These are phyloP conservation scores for Brassica nigra DNA, from an alignment of 345 rosid genomes.

Conservation along the genomic window DNA sequence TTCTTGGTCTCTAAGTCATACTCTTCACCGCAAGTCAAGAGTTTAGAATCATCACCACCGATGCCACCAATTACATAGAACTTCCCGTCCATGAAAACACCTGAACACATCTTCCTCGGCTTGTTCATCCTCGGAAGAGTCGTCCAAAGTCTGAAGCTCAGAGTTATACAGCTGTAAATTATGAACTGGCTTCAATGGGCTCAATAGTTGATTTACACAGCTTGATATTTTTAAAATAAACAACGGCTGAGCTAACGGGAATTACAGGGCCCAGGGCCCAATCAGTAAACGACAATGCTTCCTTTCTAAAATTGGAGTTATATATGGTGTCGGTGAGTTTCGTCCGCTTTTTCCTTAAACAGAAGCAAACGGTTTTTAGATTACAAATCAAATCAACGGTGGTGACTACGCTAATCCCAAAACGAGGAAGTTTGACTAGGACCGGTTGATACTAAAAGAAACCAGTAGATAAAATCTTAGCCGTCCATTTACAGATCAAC, in stretches of 20 bases:
- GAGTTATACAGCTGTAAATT: slow-evolving; percentile 57
- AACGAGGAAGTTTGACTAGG: slow-evolving; percentile 35
- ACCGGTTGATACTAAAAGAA: background rate
- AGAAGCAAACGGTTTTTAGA: slow-evolving; percentile 34
- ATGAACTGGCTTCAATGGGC: background rate
- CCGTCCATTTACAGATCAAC: slow-evolving; percentile 26
- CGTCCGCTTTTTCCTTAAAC: slow-evolving; percentile 28
- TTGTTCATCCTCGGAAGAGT: slow-evolving; percentile 77
- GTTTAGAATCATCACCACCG: slow-evolving; percentile 53
- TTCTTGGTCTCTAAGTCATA: slow-evolving; percentile 67
- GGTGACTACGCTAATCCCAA: slow-evolving; percentile 13
- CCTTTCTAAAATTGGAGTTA: background rate
- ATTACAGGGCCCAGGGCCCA: slow-evolving; percentile 6
- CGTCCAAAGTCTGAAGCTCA: slow-evolving; percentile 68
- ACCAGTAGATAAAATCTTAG: background rate
- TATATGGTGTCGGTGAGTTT: slow-evolving; percentile 29
- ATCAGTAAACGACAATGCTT: background rate
- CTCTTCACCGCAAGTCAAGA: slow-evolving; percentile 81
- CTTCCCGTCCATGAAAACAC: slow-evolving; percentile 86
- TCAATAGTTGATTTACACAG: background rate
- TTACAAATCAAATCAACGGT: slow-evolving; percentile 37
- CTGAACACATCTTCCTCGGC: slow-evolving; percentile 91
- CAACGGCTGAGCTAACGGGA: background rate
- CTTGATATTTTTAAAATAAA: background rate
- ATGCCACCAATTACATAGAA: slow-evolving; percentile 90